phyloP scores from a whole-genome alignment of 2,329 filamentous ascomycete species.

The Endoconidiophora laricicola region DNA sequence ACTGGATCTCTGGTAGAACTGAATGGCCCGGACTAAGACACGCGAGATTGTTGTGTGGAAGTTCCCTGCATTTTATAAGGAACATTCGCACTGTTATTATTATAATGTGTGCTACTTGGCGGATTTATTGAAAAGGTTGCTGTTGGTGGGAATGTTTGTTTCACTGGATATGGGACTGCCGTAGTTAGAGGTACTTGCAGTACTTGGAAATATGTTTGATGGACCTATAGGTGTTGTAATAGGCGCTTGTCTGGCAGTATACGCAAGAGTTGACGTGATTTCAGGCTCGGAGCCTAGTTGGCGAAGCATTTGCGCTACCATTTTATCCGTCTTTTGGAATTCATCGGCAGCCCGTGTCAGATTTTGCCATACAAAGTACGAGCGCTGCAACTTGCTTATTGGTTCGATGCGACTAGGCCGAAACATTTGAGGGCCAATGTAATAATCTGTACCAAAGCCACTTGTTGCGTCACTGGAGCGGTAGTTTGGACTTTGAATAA shows the following conservation, averaged over 20 bases:
- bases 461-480: conserved; percentile 19
- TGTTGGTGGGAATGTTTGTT: too few species aligned
- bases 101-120: too few species aligned
- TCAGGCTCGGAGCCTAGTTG: conserved; percentile 1
- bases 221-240: too few species aligned
- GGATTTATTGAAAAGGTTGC: too few species aligned
- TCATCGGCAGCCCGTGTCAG: conserved; percentile 2
- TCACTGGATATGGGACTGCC: too few species aligned
- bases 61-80: too few species aligned
- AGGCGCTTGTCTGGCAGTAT: background rate
- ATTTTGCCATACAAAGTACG: conserved; percentile 6
- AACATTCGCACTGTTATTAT: too few species aligned
- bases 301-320: conserved; percentile 7
- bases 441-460: conserved; percentile 11
- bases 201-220: too few species aligned
- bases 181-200: too few species aligned
- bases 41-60: too few species aligned
- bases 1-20: too few species aligned
- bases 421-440: background rate
- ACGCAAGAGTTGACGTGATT: background rate
- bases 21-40: too few species aligned
- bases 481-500: conserved; percentile 28
- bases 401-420: conserved; percentile 2
- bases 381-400: background rate
- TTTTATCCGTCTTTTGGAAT: conserved; percentile 4